Evolutionary conservation across 441 rosid species (phyloP).

Genomic region (Geranium incanum): DNA sequence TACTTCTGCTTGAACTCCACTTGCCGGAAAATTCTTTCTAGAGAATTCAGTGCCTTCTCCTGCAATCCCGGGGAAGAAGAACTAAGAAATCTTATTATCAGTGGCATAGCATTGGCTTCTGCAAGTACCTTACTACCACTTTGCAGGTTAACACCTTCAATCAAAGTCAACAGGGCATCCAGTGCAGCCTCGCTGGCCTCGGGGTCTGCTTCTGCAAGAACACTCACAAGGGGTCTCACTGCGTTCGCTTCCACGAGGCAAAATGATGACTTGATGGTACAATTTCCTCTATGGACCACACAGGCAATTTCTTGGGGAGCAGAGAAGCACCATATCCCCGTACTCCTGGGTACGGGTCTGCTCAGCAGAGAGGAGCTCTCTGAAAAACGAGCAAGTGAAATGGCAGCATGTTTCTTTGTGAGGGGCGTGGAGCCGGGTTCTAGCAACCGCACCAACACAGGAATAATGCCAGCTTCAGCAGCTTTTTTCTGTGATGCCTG

Average conservation of each 20-base stretch:
- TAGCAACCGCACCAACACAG: constrained; percentile 39
- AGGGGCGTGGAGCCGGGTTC: constrained; percentile 32
- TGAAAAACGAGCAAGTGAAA: constrained; percentile 43
- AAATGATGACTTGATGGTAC: constrained; percentile 46
- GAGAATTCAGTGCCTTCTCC: constrained; percentile 45
- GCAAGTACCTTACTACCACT: constrained; percentile 51
- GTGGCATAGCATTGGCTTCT: constrained; percentile 43
- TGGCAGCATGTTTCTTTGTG: constrained; percentile 42
- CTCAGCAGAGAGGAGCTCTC: constrained; percentile 38
- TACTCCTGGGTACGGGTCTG: constrained; percentile 29
- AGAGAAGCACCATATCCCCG: constrained; percentile 48
- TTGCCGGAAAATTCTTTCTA: constrained; percentile 56
- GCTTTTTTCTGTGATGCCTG: constrained; percentile 45
- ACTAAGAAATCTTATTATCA: constrained; percentile 41
- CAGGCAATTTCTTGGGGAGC: constrained; percentile 38
- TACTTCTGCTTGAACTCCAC: constrained; percentile 49
- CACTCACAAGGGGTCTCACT: constrained; percentile 39
- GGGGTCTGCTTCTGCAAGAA: constrained; percentile 41
- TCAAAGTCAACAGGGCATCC: constrained; percentile 51
- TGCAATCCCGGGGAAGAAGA: constrained; percentile 42
- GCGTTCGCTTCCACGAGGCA: constrained; percentile 62
- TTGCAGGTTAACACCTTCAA: constrained; percentile 44
- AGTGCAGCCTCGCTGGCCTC: constrained; percentile 47
- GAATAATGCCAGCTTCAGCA: constrained; percentile 49
- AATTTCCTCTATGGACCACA: constrained; percentile 44